Evolutionary conservation across 208 protist genomes (phyloP), one percentile per base, ranked within the genome.

Genomic region (Endotrypanum monterogeii): DNA sequence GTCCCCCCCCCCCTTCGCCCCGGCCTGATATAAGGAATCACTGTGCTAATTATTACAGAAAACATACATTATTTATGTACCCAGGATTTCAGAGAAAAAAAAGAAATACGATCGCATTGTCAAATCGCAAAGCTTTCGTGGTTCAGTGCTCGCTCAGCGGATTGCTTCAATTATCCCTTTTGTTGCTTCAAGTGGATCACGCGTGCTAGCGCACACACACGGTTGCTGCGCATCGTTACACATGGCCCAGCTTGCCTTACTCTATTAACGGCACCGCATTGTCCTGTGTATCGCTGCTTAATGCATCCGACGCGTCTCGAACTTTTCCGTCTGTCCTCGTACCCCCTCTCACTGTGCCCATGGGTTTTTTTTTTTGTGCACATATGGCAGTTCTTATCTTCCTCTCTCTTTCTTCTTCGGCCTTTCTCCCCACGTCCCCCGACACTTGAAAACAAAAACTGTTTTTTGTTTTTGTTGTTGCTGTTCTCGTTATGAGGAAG

Each of bases 71-170:
- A 41, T 58, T 35, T 60, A 0, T 18, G 55, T 48, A 48, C 12
- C 44, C 44, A 48, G 5, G 44, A 48, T 48, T 48, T 68, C 16
- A 58, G 25, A 75, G 66, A 68, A 23, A 73, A 78, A 30, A 50
- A 44, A 65, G 51, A 71, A 77, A 55, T 20, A 71, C 25, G 30
- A 7, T 61, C 44, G n/a, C 32, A n/a, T 25, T 11, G 1, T 65
- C 23, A 37, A 25, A 9, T 48, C 2, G 39, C 23, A 8, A 46
- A 48, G 14, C 6, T 2, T 18, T 23, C 44, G 37, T 48, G 35
- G 9, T 37, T 1, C 60, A 48, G 60, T 41, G 18, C 18, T n/a
- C n/a, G 60, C 18, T 65, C 37, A 39, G n/a, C 60, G 32, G 35
- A 48, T 48, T 25, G 2, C 23, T 18, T 11, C 37, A 16, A 23